Conservation (phyloP, 805 yeast species). For the Diddensiella caesifluorescens region DNA sequence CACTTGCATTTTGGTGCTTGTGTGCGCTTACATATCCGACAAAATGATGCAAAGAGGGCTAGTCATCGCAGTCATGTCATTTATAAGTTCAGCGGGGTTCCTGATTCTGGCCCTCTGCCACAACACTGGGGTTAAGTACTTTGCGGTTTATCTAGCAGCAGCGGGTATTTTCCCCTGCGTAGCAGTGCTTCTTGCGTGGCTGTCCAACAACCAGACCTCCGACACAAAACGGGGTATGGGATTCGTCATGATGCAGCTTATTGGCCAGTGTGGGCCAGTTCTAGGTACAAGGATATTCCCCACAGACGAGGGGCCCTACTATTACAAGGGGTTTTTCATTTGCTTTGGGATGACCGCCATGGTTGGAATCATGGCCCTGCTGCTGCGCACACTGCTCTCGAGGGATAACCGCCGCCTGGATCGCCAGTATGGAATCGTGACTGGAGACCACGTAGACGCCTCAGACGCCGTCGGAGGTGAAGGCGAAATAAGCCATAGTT, state of each 20-base stretch:
- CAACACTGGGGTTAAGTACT: slow-evolving; percentile 24
- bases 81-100: slow-evolving; percentile 20
- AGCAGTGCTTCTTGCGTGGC: slow-evolving; percentile 26
- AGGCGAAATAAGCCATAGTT: slow-evolving; percentile 12
- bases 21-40: slow-evolving; percentile 45
- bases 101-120: slow-evolving; percentile 25
- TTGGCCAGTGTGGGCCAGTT: slow-evolving; percentile 33
- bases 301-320: slow-evolving; percentile 21
- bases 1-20: slow-evolving; percentile 37
- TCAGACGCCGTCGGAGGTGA: slow-evolving; percentile 9
- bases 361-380: slow-evolving; percentile 16
- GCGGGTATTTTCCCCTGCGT: slow-evolving; percentile 28
- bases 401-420: slow-evolving; percentile 20
- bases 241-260: slow-evolving; percentile 26
- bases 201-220: slow-evolving; percentile 28
- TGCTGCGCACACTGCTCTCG: slow-evolving; percentile 11
- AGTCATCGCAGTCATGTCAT: slow-evolving; percentile 13
- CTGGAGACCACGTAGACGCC: slow-evolving; percentile 5
- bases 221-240: slow-evolving; percentile 29
- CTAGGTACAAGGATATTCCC: slow-evolving; percentile 31
- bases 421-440: too few relatives aligned
- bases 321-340: slow-evolving; percentile 25
- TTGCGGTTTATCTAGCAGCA: slow-evolving; percentile 27
- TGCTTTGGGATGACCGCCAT: slow-evolving; percentile 19
- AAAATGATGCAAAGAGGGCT: slow-evolving; percentile 27